phyloP scores from a whole-genome alignment of 257 asterid genomes.

The Plantago elongata region DNA sequence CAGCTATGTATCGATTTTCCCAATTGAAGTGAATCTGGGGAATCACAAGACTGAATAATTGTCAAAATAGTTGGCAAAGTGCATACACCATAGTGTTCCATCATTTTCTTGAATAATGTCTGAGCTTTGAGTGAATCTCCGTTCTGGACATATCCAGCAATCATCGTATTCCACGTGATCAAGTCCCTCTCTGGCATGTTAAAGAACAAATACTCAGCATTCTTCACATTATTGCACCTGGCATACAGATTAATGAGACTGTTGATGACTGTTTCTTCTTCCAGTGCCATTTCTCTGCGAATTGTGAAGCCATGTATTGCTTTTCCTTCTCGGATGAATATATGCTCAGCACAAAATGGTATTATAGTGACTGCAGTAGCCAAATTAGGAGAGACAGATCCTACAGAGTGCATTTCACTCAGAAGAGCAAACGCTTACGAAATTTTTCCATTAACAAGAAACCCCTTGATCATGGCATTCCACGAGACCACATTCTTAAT shows the following conservation, averaged over 20 bases:
- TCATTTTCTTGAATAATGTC: constrained; percentile 43
- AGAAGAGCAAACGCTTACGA: constrained; percentile 37
- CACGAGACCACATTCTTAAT: constrained; percentile 53
- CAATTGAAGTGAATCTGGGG: constrained; percentile 35
- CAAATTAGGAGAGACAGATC: constrained; percentile 38
- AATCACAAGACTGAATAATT: constrained; percentile 50
- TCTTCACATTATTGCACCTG: constrained; percentile 31
- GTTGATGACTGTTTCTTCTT: constrained; percentile 35
- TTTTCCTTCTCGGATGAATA: constrained; percentile 47
- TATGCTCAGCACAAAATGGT: constrained; percentile 45
- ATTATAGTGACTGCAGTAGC: constrained; percentile 44
- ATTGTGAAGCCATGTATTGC: constrained; percentile 50
- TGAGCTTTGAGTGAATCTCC: constrained; percentile 45
- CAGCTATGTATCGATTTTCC: constrained; percentile 56
- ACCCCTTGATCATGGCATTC: constrained; percentile 66
- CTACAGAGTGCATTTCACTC: constrained; percentile 48
- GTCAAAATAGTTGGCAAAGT: constrained; percentile 58
- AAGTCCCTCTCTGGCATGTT: constrained; percentile 44
- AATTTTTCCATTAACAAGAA: constrained; percentile 31
- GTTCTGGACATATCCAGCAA: constrained; percentile 52
- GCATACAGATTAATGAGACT: constrained; percentile 58
- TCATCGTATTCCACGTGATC: constrained; percentile 69
- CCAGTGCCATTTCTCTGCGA: constrained; percentile 43
- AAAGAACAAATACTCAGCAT: constrained; percentile 40
- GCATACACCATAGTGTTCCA: constrained; percentile 24